These are phyloP conservation scores for Oryza meridionalis DNA, from an alignment of 176 grass and related monocot genomes.

Conservation along the genomic window DNA sequence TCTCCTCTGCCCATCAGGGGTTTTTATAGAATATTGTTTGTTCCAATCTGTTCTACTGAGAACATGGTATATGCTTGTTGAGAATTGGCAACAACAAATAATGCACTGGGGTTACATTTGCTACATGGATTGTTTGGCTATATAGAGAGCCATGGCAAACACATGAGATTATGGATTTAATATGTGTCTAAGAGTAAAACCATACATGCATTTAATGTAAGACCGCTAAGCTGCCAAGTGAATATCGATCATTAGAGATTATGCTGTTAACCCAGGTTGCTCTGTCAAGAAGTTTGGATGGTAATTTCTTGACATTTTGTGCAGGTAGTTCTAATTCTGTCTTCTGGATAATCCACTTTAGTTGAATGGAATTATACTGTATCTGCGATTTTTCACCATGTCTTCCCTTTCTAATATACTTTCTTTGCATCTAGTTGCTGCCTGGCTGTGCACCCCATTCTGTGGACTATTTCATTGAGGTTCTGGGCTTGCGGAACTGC, in stretches of 20 bases:
- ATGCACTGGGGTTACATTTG: background rate
- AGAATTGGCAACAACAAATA: background rate
- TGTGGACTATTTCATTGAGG: conserved; percentile 75
- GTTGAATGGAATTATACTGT: conserved; percentile 24
- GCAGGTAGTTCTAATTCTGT: background rate
- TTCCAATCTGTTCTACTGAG: background rate
- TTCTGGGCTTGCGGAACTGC: conserved; percentile 48
- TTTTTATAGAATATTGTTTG: conserved; percentile 29
- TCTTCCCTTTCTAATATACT: conserved; percentile 28
- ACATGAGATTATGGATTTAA: background rate
- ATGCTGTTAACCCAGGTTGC: background rate
- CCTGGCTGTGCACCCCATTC: conserved; percentile 81
- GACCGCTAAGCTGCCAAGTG: background rate
- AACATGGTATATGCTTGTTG: conserved; percentile 3
- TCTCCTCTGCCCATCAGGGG: background rate
- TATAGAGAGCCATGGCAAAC: background rate
- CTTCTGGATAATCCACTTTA: background rate
- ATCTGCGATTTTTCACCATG: background rate
- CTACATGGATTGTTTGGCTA: background rate
- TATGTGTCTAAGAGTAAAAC: background rate
- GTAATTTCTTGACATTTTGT: conserved; percentile 10
- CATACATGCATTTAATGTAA: background rate
- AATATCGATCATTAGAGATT: background rate
- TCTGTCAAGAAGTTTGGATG: background rate
- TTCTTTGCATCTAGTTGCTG: conserved; percentile 59